Evolutionary conservation across 2,329 filamentous ascomycete genomes (phyloP).

Genomic region (Xylaria sp.): DNA sequence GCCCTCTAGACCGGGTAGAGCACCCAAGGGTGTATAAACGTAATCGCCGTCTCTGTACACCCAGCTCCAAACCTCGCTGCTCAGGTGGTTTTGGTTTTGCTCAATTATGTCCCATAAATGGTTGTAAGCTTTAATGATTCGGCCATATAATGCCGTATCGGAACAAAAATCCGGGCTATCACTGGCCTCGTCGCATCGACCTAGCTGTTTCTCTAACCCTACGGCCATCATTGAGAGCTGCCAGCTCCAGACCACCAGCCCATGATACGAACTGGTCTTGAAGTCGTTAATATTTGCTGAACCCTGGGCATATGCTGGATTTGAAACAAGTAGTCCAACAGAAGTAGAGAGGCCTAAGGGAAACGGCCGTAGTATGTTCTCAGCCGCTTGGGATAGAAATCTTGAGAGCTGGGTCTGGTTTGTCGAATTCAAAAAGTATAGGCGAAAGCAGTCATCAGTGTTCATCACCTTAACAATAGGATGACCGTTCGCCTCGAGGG

Average conservation of each 20-base stretch:
- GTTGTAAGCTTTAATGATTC: constrained; percentile 60
- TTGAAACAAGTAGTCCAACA: constrained; percentile 64
- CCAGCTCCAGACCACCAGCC: constrained; percentile 70
- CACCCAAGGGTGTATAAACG: constrained; percentile 55
- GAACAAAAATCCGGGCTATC: constrained; percentile 56
- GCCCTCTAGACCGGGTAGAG: constrained; percentile 54
- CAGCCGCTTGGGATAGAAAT: constrained; percentile 62
- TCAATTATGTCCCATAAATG: constrained; percentile 66
- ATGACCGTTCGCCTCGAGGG: constrained; percentile 58
- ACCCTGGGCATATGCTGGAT: constrained; percentile 61
- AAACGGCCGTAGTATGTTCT: constrained; percentile 62
- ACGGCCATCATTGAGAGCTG: constrained; percentile 68
- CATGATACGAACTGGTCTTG: constrained; percentile 65
- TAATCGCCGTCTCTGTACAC: constrained; percentile 55
- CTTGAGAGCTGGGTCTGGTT: constrained; percentile 60
- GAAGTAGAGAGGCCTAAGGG: constrained; percentile 63
- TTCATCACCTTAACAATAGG: constrained; percentile 63
- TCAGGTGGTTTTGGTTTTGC: constrained; percentile 56
- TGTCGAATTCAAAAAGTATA: constrained; percentile 66
- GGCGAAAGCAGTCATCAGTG: constrained; percentile 67
- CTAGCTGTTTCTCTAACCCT: constrained; percentile 63
- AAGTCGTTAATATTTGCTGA: constrained; percentile 56
- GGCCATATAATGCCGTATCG: constrained; percentile 49
- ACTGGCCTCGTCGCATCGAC: constrained; percentile 50
- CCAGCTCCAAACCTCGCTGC: constrained; percentile 69